phyloP scores from a whole-genome alignment of 331 rosid genomes.

The Quercus phellos region DNA sequence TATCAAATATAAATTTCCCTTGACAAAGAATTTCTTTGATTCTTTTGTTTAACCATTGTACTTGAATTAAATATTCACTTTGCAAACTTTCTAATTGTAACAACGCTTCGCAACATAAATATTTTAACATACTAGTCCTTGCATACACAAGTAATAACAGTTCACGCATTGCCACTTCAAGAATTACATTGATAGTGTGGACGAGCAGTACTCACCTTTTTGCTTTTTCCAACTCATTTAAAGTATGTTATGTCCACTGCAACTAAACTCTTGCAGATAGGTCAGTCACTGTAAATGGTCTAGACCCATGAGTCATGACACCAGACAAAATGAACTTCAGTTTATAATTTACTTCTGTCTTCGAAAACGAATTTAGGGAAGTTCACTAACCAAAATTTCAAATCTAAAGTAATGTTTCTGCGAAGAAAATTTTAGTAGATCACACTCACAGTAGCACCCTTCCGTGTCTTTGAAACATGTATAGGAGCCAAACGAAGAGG shows the following conservation, averaged over 20 bases:
- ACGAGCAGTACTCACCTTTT: neutral
- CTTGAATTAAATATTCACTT: no score
- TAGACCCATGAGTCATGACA: neutral
- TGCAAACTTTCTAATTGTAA: no score
- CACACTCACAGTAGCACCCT: neutral
- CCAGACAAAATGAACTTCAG: neutral
- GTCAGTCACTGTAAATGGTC: neutral
- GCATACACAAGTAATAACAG: neutral
- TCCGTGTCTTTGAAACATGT: neutral
- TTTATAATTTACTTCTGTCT: no score
- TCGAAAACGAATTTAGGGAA: neutral
- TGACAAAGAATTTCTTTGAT: no score
- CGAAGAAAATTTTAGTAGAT: neutral
- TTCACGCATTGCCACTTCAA: neutral
- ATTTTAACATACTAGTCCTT: neutral
- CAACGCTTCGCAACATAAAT: no score
- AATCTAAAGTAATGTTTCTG: neutral
- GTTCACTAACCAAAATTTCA: neutral
- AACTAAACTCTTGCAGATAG: neutral
- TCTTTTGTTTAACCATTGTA: no score
- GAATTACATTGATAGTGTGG: neutral
- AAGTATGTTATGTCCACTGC: neutral
- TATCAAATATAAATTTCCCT: no score
- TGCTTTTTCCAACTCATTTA: neutral
- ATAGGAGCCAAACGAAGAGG: slow-evolving; percentile 74